A percentile compares a stretch with the other conserved stretches of the same genome.
Conservation (phyloP, 2,329 filamentous ascomycete species). For the Aureobasidium mangrovei region DNA sequence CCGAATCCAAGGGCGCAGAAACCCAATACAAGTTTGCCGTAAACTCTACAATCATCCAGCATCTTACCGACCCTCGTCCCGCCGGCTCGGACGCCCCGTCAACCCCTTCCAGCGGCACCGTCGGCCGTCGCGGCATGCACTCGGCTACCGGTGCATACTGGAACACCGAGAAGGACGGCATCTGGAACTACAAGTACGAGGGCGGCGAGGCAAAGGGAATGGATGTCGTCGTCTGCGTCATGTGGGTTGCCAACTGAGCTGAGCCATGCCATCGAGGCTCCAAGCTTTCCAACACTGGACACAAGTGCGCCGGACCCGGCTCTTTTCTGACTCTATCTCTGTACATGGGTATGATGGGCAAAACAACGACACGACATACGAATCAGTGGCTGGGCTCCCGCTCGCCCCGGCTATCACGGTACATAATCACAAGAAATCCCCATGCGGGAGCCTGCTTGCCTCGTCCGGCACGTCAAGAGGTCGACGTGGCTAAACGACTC, state of each 20-base stretch:
- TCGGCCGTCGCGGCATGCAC: slow-evolving; percentile 84
- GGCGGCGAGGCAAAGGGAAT: slow-evolving; percentile 43
- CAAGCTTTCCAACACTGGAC: background rate
- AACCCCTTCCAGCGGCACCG: slow-evolving; percentile 27
- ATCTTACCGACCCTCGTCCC: slow-evolving; percentile 61
- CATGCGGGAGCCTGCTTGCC: background rate
- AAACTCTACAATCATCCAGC: slow-evolving; percentile 97
- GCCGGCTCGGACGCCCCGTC: slow-evolving; percentile 43
- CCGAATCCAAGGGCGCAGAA: slow-evolving; percentile 54
- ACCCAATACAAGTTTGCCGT: slow-evolving; percentile 82
- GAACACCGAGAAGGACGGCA: slow-evolving; percentile 84
- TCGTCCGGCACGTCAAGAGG: background rate
- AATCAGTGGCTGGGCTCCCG: background rate
- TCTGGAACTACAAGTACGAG: slow-evolving; percentile 84
- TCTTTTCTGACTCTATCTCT: background rate
- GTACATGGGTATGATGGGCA: background rate
- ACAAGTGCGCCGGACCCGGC: background rate
- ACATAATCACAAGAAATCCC: background rate
- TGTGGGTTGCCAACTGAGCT: slow-evolving; percentile 65
- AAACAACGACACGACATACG: slow-evolving; percentile 6
- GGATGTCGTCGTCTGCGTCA: slow-evolving; percentile 46
- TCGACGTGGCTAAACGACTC: background rate
- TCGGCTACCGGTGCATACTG: slow-evolving; percentile 77
- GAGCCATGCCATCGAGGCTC: background rate
- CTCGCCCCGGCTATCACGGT: background rate